These are phyloP conservation scores for Aaosphaeria pasadenensis DNA, from an alignment of 2,329 filamentous ascomycete genomes.

Conservation along the genomic window DNA sequence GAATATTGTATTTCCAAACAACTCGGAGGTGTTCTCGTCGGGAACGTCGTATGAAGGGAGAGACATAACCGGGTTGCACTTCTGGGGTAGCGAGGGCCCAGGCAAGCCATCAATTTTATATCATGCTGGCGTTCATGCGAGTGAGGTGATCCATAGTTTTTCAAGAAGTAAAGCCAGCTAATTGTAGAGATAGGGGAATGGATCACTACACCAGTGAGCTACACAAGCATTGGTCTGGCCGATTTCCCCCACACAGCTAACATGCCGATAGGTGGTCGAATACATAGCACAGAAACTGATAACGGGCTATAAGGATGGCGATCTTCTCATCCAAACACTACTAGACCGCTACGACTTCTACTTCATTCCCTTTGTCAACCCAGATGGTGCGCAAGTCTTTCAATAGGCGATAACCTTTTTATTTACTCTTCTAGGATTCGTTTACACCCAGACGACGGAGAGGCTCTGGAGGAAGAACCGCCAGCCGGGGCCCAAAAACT, in stretches of 20 bases:
- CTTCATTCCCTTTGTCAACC: constrained; percentile 30
- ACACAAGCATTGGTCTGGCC: not conserved
- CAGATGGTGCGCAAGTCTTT: constrained; percentile 38
- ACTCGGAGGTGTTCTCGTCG: constrained; percentile 27
- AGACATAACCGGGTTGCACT: constrained; percentile 28
- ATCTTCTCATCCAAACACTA: constrained; percentile 29
- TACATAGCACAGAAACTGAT: constrained; percentile 27
- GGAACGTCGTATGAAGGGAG: constrained; percentile 30
- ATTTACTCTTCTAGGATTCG: constrained; percentile 19
- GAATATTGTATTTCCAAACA: constrained; percentile 19
- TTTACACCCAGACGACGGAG: constrained; percentile 30
- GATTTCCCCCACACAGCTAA: too few relatives aligned
- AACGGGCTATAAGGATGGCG: constrained; percentile 21
- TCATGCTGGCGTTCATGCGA: constrained; percentile 22
- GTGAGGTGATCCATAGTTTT: constrained; percentile 5
- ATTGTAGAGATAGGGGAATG: constrained; percentile 5
- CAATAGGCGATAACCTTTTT: constrained; percentile 7
- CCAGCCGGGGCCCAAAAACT: constrained; percentile 22
- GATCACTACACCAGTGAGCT: constrained; percentile 42
- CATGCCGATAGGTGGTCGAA: constrained; percentile 13
- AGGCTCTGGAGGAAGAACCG: constrained; percentile 36
- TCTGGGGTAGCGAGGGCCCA: constrained; percentile 29
- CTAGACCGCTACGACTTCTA: constrained; percentile 31
- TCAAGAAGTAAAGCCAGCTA: too few relatives aligned
- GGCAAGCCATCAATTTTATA: constrained; percentile 24